Base-by-base conservation (phyloP, 176 grass and related monocot species). In the Aegilops sharonensis region DNA sequence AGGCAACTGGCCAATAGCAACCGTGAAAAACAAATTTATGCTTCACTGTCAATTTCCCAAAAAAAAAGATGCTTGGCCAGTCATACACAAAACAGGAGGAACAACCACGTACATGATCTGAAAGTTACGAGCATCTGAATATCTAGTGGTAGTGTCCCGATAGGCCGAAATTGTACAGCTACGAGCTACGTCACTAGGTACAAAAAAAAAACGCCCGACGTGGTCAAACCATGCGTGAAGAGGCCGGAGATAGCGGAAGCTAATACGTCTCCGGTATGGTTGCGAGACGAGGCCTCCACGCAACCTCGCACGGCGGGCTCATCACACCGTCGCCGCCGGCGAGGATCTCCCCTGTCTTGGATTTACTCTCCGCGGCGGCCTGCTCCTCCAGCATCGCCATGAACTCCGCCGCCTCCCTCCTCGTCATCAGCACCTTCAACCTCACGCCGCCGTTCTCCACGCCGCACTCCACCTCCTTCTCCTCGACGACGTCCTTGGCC, bases 361-460 rank as follows among this genome's bases (percentile, higher is more conserved):
- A 14, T 45, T 40, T 29, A 64, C 80, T 77, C 52, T 69, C 52
- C 61, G 0, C 21, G 7, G 40, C 63, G 13, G 36, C 39, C 4
- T 75, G 35, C 67, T 68, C 60, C 18, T 80, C 78, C 36, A 91
- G 87, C 84, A 68, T 50, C 43, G 43, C 43, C 43, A 47, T 47
- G 43, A 47, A 47, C 43, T 0, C 43, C 43, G 43, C 43, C 10
- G 78, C 90, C 37, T 91, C 89, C 77, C 82, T 82, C 89, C 79
- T 87, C 81, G 31, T 82, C 87, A 94, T 56, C 92, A 89, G 87
- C 37, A 89, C 80, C 87, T 68, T 89, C 81, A 94, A 14, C 63
- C 65, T 85, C 17, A 82, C 18, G 4, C 52, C 76, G 18, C 25
- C 79, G 0, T 30, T 85, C 24, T 83, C 84, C 79, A 82, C 88